Percentiles rank a stretch among this genome's conserved stretches.
phyloP scores from a whole-genome alignment of 257 asterid species.

The Solanum piurae region DNA sequence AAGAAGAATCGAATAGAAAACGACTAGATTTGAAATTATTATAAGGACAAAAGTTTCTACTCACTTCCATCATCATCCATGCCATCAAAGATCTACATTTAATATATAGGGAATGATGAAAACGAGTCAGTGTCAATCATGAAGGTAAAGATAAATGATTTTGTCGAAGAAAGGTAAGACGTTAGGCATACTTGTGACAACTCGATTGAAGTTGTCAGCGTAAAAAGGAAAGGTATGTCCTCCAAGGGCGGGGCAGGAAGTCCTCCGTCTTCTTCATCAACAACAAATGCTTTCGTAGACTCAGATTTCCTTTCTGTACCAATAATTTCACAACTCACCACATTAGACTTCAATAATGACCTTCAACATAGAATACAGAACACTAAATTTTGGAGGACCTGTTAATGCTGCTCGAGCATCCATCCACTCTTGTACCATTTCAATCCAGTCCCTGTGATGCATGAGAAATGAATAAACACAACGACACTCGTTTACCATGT shows the following conservation, averaged over 20 bases:
- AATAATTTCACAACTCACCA: not conserved
- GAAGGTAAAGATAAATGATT: not conserved
- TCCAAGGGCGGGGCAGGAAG: slow-evolving; percentile 90
- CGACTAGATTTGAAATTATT: slow-evolving; percentile 8
- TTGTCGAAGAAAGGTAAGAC: not conserved
- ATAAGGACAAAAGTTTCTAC: slow-evolving; percentile 29
- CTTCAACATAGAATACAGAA: not conserved
- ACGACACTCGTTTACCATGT: not conserved
- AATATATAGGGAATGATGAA: slow-evolving; percentile 2
- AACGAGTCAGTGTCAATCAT: slow-evolving; percentile 7
- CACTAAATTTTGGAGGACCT: slow-evolving; percentile 20
- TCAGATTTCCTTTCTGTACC: slow-evolving; percentile 46
- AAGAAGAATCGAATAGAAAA: slow-evolving; percentile 36
- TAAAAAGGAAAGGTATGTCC: slow-evolving; percentile 55
- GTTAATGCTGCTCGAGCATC: slow-evolving; percentile 30
- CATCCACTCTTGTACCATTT: slow-evolving; percentile 57
- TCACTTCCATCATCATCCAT: slow-evolving; percentile 95
- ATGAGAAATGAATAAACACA: not conserved
- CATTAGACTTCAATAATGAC: not conserved
- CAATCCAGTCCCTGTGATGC: slow-evolving; percentile 63
- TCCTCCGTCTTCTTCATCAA: slow-evolving; percentile 60
- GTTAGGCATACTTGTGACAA: slow-evolving; percentile 46
- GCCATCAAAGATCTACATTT: slow-evolving; percentile 74
- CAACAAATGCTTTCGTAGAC: slow-evolving; percentile 41
- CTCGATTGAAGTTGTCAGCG: slow-evolving; percentile 48